Percentiles rank a stretch among this genome's conserved stretches.
phyloP scores from a whole-genome alignment of 495 filamentous ascomycete species.

The Oidiodendron maius region DNA sequence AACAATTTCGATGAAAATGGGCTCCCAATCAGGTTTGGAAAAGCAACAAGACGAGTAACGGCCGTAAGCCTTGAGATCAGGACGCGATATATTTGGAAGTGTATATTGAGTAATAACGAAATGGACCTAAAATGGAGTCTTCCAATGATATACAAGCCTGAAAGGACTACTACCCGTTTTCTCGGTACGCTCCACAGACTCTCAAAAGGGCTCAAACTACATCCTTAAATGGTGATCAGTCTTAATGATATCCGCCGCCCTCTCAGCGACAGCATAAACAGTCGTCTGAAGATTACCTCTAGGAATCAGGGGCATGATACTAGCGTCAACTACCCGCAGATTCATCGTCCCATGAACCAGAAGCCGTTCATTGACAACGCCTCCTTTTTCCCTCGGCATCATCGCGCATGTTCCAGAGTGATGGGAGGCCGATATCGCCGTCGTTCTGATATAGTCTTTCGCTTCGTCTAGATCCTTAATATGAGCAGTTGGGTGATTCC shows the following conservation, averaged over 20 bases:
- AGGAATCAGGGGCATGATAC: constrained; percentile 48
- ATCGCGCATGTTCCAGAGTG: constrained; percentile 23
- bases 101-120: too few relatives aligned
- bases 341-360: constrained; percentile 48
- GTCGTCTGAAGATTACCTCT: constrained; percentile 46
- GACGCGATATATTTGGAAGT: too few relatives aligned
- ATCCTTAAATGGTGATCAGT: too few relatives aligned
- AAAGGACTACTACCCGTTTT: too few relatives aligned
- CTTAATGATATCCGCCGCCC: constrained; percentile 52
- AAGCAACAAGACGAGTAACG: too few relatives aligned
- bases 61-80: too few relatives aligned
- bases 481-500: constrained; percentile 11
- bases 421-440: constrained; percentile 31
- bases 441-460: constrained; percentile 23
- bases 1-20: too few relatives aligned
- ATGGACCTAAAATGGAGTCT: too few relatives aligned
- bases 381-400: constrained; percentile 24
- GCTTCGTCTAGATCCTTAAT: constrained; percentile 23
- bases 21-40: too few relatives aligned
- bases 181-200: too few relatives aligned
- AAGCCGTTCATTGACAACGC: constrained; percentile 47
- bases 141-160: too few relatives aligned
- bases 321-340: constrained; percentile 56
- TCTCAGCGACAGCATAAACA: constrained; percentile 56
- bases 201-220: too few relatives aligned